Base-by-base conservation (phyloP, 768 basidiomycete species). In the Naganishia vishniacii region DNA sequence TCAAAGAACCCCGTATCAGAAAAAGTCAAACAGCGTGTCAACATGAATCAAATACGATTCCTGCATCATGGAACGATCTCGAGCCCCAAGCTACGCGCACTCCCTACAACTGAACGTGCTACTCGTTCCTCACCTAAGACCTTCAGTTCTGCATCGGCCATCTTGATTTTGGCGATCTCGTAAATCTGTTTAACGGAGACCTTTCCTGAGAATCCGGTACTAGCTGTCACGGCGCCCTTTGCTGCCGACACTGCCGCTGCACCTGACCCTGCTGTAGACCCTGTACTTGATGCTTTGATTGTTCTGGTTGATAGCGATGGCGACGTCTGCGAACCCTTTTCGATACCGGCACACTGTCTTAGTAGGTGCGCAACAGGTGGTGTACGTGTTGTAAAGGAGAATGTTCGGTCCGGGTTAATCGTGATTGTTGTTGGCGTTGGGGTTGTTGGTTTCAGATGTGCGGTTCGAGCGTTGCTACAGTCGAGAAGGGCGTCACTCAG, bases 121-220 rank as follows among this genome's bases (percentile, higher is more conserved):
- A 99, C 87, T 70, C 85, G 85, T 81, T 95, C 89, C 67, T 94
- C 81, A 67, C 85, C 84, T 68, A 95, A 82, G 74, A 88, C 88
- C 80, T 84, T 88, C 81, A 95, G 80, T 77, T 91, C 87, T 68
- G 87, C 87, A 80, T 99, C 95, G 73, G 83, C 84, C 59, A 85
- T 83, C 81, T 99, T 99, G 78, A 99, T 88, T 83, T 89, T 94
- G 40, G 94, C 91, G 75, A 99, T 95, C 82, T 98, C 95, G 78
- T 92, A 97, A 75, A 98, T 84, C 81, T 97, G 93, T 82, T 99
- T 99, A 72, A 98, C 83, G 74, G 84, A 88, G 77, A 98, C 82
- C 48, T 88, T 91, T 53, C 87, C 90, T 66, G 84, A 65, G 59
- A 69, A 59, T 59, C 46, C 63, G 48, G 31, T 44, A 65, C 40